Conservation (phyloP, 2,329 filamentous ascomycete genomes). For the Fusarium anthophilum region DNA sequence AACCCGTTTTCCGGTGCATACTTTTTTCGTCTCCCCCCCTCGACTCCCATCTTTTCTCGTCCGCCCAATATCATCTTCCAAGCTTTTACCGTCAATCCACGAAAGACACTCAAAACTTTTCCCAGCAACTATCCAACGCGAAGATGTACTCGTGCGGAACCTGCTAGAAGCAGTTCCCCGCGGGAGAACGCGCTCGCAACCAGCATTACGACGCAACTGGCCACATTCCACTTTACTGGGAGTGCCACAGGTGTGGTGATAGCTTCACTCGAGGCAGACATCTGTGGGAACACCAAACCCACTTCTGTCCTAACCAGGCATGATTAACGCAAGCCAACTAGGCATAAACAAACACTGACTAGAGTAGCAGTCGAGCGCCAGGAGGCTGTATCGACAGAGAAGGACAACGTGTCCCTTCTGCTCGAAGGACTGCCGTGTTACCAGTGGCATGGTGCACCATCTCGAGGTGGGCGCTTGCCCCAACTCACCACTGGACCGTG, state of each 20-base stretch:
- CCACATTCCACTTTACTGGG: constrained; percentile 32
- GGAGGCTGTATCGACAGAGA: background rate
- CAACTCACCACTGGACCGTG: constrained; percentile 57
- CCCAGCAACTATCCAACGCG: rapidly evolving
- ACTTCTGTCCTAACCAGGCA: background rate
- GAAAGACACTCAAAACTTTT: background rate
- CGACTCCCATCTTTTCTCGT: background rate
- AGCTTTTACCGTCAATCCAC: background rate
- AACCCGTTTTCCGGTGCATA: too few relatives aligned
- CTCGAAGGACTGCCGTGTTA: constrained; percentile 53
- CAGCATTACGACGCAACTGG: constrained; percentile 40
- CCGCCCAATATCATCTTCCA: background rate
- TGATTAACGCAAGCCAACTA: background rate
- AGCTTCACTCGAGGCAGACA: background rate
- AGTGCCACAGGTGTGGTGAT: constrained; percentile 41
- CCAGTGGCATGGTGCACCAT: constrained; percentile 65
- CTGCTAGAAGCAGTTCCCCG: constrained; percentile 38
- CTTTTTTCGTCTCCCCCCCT: background rate
- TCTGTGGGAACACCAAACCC: too few relatives aligned
- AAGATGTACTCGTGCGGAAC: constrained; percentile 39
- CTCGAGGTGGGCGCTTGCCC: constrained; percentile 65
- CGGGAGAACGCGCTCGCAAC: constrained; percentile 34
- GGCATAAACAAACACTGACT: background rate
- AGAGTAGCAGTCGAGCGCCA: background rate
- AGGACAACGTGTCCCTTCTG: constrained; percentile 65